Base-by-base conservation (phyloP, 2,329 filamentous ascomycete species). In the Sporothrix protearum region DNA sequence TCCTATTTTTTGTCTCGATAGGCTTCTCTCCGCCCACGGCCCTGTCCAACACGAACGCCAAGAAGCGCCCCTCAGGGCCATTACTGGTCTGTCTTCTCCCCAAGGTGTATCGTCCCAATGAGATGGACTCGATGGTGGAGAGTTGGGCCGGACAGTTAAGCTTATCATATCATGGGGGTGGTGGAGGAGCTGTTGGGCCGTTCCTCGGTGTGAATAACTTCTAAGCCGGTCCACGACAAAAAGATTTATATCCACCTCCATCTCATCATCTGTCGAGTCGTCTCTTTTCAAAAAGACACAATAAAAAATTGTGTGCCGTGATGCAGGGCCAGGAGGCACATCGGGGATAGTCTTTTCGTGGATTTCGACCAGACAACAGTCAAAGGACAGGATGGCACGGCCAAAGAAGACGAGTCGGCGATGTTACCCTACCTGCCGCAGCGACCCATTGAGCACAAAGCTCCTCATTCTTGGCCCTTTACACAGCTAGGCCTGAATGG, bases 31-130 rank as follows among this genome's bases (percentile, higher is more conserved):
- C 68, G 25, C 68, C 16, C 53, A 69, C 28, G 36, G 53, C 68
- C 66, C 30, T 68, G 66, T 68, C 66, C 42, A 61, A 55, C 42
- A 30, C 53, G 19, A n/a, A 36, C 74, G 55, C 66, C 66, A 57
- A 68, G 66, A 55, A 55, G n/a, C 47, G 33, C 66, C 47, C 47
- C 66, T 14, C 25, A 33, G 14, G 25, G 1, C 28, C 39, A 61
- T 22, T 2, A 28, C 22, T 14, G 10, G 45, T 51, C 28, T 47
- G 42, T 3, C 8, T 61, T 14, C 16, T 51, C 42, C 16, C 49
- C 36, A 47, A 25, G 67, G 39, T 57, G 14, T 51, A 69, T 42
- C 49, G 45, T 49, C 39, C 33, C 42, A 19, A 33, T 49, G 25
- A 39, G 2, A 8, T 47, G 39, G 22, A 14, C 49, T 28, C 25